Base-by-base conservation (phyloP, 2,329 filamentous ascomycete species). In the Xylaria hypoxylon region DNA sequence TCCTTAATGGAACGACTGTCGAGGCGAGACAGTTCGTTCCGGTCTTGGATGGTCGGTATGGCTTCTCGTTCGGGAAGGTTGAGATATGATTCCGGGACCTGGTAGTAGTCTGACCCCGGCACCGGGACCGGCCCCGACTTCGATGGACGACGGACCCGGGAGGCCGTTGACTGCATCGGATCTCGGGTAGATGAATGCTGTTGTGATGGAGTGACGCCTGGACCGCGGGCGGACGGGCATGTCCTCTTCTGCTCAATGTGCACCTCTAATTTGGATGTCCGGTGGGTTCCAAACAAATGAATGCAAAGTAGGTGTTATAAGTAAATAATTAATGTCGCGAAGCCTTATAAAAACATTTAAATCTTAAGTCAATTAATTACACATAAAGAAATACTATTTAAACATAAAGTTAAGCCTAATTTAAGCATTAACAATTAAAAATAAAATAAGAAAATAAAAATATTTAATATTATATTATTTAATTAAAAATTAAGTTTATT, bases 31-130 rank as follows among this genome's bases (percentile, higher is more conserved):
- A 69, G 77, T 65, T 81, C 79, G 47, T 77, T 76, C 24, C 74
- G 79, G 69, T 82, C 83, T 62, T 84, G 78, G 2, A 86, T 77
- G 2, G 83, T 82, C 38, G 80, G 76, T 15, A 82, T 79, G 2
- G 74, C 78, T 1, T 77, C 76, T 4, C 81, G 67, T 71, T 86
- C 85, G 64, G 81, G 78, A 26, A 85, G 74, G 66, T 83, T 81
- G 47, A 70, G 77, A 65, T 82, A 84, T 3, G 70, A 72, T 42
- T 78, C 77, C 2, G 81, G 80, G 1, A 77, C 68, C 69, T 80
- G 74, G 65, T 83, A 80, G 22, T 72, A 68, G 17, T 33, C 31
- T 10, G 7, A 10, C 7, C 31, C 31, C 31, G 31, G 2, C 31
- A 2, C 31, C 31, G 5, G 31, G 2, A 6, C 33, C 11, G 51